phyloP scores from a whole-genome alignment of 2,329 filamentous ascomycete species.

The Epichloe gansuensis region DNA sequence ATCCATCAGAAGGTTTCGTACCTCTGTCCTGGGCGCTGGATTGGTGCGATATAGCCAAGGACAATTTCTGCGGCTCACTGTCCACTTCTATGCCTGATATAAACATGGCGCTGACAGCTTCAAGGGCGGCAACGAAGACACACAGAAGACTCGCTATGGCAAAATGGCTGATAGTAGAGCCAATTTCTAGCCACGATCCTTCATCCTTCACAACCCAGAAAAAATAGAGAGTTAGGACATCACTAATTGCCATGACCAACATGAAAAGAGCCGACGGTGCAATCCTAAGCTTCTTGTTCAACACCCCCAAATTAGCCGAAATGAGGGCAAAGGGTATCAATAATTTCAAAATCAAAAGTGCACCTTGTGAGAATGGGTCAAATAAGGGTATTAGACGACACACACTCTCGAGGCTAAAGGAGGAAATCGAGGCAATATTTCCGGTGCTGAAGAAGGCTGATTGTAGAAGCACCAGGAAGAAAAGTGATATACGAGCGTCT shows the following conservation, averaged over 20 bases:
- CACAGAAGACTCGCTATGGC: conserved; percentile 80
- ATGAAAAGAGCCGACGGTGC: conserved; percentile 86
- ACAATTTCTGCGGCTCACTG: not conserved
- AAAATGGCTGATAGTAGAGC: conserved; percentile 92
- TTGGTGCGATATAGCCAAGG: not conserved
- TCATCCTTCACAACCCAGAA: conserved; percentile 97
- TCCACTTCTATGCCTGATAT: conserved; percentile 66
- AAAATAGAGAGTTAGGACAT: conserved; percentile 87
- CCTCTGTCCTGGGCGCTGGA: not conserved
- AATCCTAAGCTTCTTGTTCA: conserved; percentile 74
- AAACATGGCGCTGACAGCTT: conserved; percentile 73
- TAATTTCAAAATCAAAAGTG: conserved; percentile 75
- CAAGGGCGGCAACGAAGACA: conserved; percentile 79
- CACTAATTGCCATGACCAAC: conserved; percentile 81
- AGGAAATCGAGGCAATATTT: conserved; percentile 86
- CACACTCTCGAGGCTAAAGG: conserved; percentile 87
- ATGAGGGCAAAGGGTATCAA: conserved; percentile 89
- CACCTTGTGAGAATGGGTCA: conserved; percentile 82
- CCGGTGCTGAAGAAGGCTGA: conserved; percentile 95
- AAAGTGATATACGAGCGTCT: conserved; percentile 81
- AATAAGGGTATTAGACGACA: conserved; percentile 80
- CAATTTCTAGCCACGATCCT: conserved; percentile 94
- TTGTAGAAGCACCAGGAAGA: conserved; percentile 91
- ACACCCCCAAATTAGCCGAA: conserved; percentile 83
- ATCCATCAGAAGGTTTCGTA: too few relatives aligned